These are phyloP conservation scores for Aspergillus neotritici DNA, from an alignment of 2,329 filamentous ascomycete species.

Conservation along the genomic window DNA sequence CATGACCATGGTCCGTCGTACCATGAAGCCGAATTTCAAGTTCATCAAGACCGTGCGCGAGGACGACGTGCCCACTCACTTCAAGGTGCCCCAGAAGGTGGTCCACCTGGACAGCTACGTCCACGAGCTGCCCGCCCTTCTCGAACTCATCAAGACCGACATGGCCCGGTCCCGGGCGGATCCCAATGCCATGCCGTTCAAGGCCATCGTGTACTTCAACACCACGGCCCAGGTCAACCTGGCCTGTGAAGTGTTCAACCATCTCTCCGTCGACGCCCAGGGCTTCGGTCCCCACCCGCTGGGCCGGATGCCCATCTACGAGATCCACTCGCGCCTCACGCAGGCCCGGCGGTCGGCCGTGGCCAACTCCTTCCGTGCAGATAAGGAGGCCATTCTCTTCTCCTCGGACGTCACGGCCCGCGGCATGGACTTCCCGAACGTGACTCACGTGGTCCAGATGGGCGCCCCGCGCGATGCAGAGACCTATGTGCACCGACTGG, in stretches of 20 bases:
- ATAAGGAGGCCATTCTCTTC: constrained; percentile 61
- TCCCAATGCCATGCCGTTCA: constrained; percentile 61
- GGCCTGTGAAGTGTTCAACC: constrained; percentile 54
- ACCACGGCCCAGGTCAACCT: constrained; percentile 69
- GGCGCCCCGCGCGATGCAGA: constrained; percentile 61
- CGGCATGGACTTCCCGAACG: constrained; percentile 77
- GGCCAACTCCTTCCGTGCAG: constrained; percentile 64
- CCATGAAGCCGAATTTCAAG: constrained; percentile 77
- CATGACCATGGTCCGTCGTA: constrained; percentile 67
- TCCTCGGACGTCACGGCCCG: constrained; percentile 76
- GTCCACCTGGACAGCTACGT: constrained; percentile 63
- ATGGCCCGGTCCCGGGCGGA: constrained; percentile 39
- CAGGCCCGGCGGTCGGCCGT: constrained; percentile 65
- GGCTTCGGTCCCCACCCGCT: constrained; percentile 26
- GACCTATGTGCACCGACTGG: constrained; percentile 70
- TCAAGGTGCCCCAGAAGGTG: constrained; percentile 73
- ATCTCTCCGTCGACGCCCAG: constrained; percentile 38
- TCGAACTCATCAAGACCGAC: constrained; percentile 67
- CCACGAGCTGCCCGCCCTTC: constrained; percentile 68
- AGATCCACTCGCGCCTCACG: constrained; percentile 73
- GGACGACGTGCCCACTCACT: constrained; percentile 79
- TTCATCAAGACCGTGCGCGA: constrained; percentile 83
- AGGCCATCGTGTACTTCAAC: constrained; percentile 91
- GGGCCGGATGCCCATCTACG: constrained; percentile 38
- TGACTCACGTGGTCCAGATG: constrained; percentile 73